Percentiles rank a stretch among this genome's conserved stretches.
These are phyloP conservation scores for Hypoxylon sp. DNA, from an alignment of 2,329 filamentous ascomycete species.

Conservation along the genomic window DNA sequence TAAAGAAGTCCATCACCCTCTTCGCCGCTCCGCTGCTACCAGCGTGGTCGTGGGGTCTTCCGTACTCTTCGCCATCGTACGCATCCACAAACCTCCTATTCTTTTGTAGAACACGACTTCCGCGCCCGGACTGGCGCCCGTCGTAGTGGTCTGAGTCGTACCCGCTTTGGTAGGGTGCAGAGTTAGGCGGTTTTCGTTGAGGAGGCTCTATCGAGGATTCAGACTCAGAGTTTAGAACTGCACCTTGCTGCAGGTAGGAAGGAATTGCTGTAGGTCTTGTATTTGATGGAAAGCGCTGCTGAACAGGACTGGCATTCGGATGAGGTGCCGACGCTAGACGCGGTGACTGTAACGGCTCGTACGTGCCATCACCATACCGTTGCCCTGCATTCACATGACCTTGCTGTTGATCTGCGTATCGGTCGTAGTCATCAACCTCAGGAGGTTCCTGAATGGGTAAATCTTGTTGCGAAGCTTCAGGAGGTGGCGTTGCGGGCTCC, in stretches of 20 bases:
- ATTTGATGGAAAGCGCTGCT: slow-evolving; percentile 61
- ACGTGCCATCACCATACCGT: slow-evolving; percentile 59
- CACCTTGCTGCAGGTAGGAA: slow-evolving; percentile 63
- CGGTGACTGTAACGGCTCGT: slow-evolving; percentile 56
- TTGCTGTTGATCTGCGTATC: slow-evolving; percentile 54
- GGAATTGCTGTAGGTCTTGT: slow-evolving; percentile 63
- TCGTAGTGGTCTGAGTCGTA: slow-evolving; percentile 63
- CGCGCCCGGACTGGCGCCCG: slow-evolving; percentile 57
- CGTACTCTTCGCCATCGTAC: slow-evolving; percentile 81
- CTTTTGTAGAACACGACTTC: slow-evolving; percentile 79
- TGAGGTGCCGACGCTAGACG: slow-evolving; percentile 49
- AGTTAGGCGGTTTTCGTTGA: slow-evolving; percentile 60
- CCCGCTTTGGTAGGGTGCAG: slow-evolving; percentile 62
- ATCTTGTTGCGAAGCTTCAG: slow-evolving; percentile 67
- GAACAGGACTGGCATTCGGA: slow-evolving; percentile 55
- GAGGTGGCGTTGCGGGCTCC: slow-evolving; percentile 65
- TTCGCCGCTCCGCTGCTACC: slow-evolving; percentile 90
- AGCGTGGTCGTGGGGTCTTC: slow-evolving; percentile 73
- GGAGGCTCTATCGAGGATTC: slow-evolving; percentile 68
- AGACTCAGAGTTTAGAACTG: slow-evolving; percentile 66
- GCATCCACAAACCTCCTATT: slow-evolving; percentile 90
- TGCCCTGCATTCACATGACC: slow-evolving; percentile 44
- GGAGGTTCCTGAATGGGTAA: slow-evolving; percentile 67
- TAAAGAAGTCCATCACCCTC: slow-evolving; percentile 98
- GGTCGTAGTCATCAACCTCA: slow-evolving; percentile 57